Conservation (phyloP, 2,329 filamentous ascomycete genomes). For the Ophiostoma himal-ulmi region DNA sequence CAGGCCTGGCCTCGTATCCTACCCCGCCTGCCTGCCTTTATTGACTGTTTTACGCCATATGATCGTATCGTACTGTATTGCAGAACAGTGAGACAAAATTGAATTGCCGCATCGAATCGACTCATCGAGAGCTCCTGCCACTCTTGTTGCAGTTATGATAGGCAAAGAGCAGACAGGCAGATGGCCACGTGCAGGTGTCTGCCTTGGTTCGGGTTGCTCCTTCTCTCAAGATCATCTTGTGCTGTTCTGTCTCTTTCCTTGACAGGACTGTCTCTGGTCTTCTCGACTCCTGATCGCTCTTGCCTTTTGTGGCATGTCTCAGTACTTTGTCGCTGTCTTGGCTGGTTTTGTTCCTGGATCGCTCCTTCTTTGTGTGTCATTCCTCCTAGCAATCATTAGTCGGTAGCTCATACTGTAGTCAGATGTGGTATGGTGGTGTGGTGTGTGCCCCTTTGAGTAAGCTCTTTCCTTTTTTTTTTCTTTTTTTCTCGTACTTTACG, state of each 20-base stretch:
- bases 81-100: background rate
- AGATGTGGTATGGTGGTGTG: background rate
- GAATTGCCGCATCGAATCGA: background rate
- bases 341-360: slow-evolving; percentile 5
- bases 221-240: background rate
- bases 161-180: background rate
- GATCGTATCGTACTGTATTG: background rate
- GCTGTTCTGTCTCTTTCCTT: too few relatives aligned
- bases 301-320: slow-evolving; percentile 1
- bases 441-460: background rate
- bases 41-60: background rate
- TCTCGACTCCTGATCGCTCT: background rate
- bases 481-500: background rate
- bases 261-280: background rate
- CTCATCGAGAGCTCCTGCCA: background rate
- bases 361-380: slow-evolving; percentile 1
- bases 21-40: background rate
- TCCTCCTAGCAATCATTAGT: background rate
- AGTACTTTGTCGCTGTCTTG: background rate
- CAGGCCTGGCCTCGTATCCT: background rate
- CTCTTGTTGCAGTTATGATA: background rate
- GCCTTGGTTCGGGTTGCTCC: background rate
- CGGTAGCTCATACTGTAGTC: background rate
- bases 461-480: background rate
- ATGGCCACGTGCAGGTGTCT: background rate